Evolutionary conservation across 1,284 basidiomycete genomes (phyloP), one percentile per base, ranked within the genome.

Genomic region (Fomitopsis schrenkii): DNA sequence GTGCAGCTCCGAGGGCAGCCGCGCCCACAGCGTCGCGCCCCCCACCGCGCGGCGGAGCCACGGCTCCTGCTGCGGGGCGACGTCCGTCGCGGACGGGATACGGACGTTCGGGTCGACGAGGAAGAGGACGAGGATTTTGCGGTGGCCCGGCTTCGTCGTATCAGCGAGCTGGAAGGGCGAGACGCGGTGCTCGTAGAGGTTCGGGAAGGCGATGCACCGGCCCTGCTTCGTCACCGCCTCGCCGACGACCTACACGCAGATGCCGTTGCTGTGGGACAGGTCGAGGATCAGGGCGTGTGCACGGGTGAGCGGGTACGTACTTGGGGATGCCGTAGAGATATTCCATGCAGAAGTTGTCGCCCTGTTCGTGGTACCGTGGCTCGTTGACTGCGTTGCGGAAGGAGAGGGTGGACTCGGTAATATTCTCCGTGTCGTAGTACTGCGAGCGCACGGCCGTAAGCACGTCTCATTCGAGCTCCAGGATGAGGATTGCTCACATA

Each of bases 101-200:
- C 26, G 8, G 17, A 55, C 35, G 19, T 59, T 55, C 8, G 75
- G 74, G 58, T 75, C 71, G 52, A 74, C 69, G 55, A 76, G 64
- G 69, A 75, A 77, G 42, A 75, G 67, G 30, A 67, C 68, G 36
- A 76, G 57, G 52, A 76, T 73, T 59, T 75, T 75, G 58, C 74
- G 68, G 40, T 72, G 67, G 8, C 74, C 74, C 1, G 74, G 68
- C 45, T 69, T 69, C 4, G 70, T 62, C 5, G 57, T 62, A 62
- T 76, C 74, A 22, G 35, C 48, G 9, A 76, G 67, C 19, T 64
- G 59, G 62, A 76, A 75, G 12, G 70, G 67, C 52, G 67, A 65
- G 17, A 76, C 73, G 45, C 69, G 71, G 45, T 79, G 71, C 66
- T 79, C 67, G 66, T 75, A 64, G 61, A 76, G 50, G 68, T 79